Conservation (phyloP, 1,139 yeast species). For the Yamadazyma taylorii region DNA sequence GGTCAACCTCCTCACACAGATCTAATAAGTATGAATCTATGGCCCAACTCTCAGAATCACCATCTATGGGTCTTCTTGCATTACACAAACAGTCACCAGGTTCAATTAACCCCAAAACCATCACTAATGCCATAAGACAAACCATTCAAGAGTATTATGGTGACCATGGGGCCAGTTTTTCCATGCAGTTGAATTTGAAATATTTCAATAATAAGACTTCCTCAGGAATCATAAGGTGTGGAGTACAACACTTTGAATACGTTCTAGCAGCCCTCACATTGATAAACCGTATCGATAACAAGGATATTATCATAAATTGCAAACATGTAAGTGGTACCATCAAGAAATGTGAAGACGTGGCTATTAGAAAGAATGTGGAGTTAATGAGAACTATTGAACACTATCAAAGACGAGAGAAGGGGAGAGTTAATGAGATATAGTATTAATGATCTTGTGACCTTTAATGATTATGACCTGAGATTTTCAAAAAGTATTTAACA, state of each 20-base stretch:
- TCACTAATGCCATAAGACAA: conserved; percentile 55
- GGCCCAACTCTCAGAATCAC: conserved; percentile 27
- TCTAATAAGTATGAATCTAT: no score
- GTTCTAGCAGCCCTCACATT: conserved; percentile 72
- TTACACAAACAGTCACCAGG: conserved; percentile 53
- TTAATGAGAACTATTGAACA: conserved; percentile 24
- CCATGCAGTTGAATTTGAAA: conserved; percentile 61
- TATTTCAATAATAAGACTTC: conserved; percentile 82
- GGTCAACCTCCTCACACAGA: no score
- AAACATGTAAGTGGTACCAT: conserved; percentile 85
- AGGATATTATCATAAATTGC: conserved; percentile 57
- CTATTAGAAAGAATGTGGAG: conserved; percentile 45
- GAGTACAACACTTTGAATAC: conserved; percentile 60
- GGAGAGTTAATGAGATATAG: conserved; percentile 3
- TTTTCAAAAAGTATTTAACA: no score
- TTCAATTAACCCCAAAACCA: conserved; percentile 40
- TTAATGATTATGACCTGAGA: no score
- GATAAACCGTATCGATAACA: conserved; percentile 55
- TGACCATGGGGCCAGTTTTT: conserved; percentile 74
- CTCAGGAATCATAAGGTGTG: conserved; percentile 80
- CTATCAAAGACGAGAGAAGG: conserved; percentile 9
- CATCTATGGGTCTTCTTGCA: conserved; percentile 38
- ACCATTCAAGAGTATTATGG: conserved; percentile 67
- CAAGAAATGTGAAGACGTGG: conserved; percentile 73
- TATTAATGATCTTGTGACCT: no score